Evolutionary conservation across 768 basidiomycete genomes (phyloP).

Genomic region (Sarcodon aspratus): DNA sequence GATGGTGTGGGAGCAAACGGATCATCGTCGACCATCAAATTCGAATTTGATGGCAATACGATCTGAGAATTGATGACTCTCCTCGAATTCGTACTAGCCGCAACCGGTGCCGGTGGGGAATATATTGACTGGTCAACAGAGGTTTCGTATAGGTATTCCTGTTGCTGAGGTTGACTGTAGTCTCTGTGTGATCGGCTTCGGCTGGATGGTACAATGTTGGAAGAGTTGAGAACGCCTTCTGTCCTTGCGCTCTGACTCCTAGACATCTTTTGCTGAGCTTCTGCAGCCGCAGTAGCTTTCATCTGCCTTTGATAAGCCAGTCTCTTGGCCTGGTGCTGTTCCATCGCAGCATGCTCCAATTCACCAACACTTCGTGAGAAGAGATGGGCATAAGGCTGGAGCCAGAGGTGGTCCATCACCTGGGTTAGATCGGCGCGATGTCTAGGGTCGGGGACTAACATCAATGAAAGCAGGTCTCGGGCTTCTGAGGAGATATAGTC

Average conservation of each 20-base stretch:
- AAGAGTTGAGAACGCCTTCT: constrained; percentile 24
- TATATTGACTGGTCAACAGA: constrained; percentile 45
- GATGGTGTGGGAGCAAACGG: constrained; percentile 49
- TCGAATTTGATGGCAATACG: constrained; percentile 30
- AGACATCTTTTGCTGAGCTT: constrained; percentile 19
- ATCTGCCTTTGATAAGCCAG: constrained; percentile 75
- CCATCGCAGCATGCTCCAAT: constrained; percentile 70
- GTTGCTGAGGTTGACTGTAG: constrained; percentile 30
- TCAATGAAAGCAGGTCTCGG: constrained; percentile 72
- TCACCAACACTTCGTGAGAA: constrained; percentile 71
- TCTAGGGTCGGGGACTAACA: constrained; percentile 90
- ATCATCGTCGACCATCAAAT: constrained; percentile 45
- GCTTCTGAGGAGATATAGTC: constrained; percentile 84
- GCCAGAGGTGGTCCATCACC: constrained; percentile 88
- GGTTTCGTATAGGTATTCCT: constrained; percentile 69
- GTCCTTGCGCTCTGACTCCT: constrained; percentile 48
- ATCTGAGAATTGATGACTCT: constrained; percentile 32
- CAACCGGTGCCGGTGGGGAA: constrained; percentile 18
- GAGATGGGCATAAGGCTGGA: constrained; percentile 45
- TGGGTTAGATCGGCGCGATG: constrained; percentile 62
- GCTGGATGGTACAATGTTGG: constrained; percentile 14
- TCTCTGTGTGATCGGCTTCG: constrained; percentile 37
- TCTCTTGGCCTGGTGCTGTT: constrained; percentile 77
- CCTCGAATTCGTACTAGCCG: constrained; percentile 16
- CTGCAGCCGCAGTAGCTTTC: constrained; percentile 35